A percentile compares a stretch with the other conserved stretches of the same genome.
phyloP scores from a whole-genome alignment of 352 stramenopile genomes.

The Sclerospora graminicola region DNA sequence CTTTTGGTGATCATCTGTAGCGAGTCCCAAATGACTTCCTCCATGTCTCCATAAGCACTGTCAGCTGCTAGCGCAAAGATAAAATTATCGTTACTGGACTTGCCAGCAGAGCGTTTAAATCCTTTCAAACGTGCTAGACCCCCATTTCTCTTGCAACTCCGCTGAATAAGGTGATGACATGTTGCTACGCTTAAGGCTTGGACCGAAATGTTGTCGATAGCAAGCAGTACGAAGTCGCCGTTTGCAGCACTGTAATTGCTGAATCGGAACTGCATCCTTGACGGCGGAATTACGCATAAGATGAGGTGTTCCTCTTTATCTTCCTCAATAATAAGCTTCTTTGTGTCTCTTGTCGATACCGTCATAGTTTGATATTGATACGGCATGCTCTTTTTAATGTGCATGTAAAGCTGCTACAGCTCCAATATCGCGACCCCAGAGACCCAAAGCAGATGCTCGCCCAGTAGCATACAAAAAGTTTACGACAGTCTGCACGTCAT shows the following conservation, averaged over 20 bases:
- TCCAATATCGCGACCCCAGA: slow-evolving; percentile 65
- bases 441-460: slow-evolving; percentile 33
- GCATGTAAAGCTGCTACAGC: slow-evolving; percentile 40
- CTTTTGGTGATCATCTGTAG: slow-evolving; percentile 57
- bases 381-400: slow-evolving; percentile 29
- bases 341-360: slow-evolving; percentile 25
- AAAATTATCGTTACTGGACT: slow-evolving; percentile 27
- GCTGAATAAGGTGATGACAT: slow-evolving; percentile 31
- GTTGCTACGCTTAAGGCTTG: slow-evolving; percentile 24
- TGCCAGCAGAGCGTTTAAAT: slow-evolving; percentile 15
- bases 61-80: slow-evolving; percentile 52
- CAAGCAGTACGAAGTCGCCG: slow-evolving; percentile 61
- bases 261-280: slow-evolving; percentile 40
- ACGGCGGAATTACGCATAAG: slow-evolving; percentile 36
- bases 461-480: slow-evolving; percentile 60
- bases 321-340: slow-evolving; percentile 38
- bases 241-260: slow-evolving; percentile 42
- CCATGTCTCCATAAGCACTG: slow-evolving; percentile 64
- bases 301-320: slow-evolving; percentile 24
- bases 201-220: slow-evolving; percentile 37
- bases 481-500: slow-evolving; percentile 44
- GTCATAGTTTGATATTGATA: slow-evolving; percentile 42
- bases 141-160: slow-evolving; percentile 9
- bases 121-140: slow-evolving; percentile 15
- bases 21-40: slow-evolving; percentile 69